These are phyloP conservation scores for Paracoccidioides brasiliensis DNA, from an alignment of 2,329 filamentous ascomycete species.

Conservation along the genomic window DNA sequence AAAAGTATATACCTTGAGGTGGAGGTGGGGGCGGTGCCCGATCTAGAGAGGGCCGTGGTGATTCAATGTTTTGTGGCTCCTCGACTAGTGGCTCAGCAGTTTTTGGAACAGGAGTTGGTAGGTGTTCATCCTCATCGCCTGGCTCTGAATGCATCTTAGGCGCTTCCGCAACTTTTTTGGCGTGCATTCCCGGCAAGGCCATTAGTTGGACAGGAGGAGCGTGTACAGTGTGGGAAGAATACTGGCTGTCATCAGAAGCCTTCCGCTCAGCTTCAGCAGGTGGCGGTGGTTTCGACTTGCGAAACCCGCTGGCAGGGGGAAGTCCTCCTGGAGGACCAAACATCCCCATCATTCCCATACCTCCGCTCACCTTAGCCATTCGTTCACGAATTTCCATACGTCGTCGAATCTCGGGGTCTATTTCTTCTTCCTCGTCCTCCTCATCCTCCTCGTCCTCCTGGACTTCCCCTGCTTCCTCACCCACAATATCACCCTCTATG, in stretches of 20 bases:
- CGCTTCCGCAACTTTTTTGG: slow-evolving; percentile 38
- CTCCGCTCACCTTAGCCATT: slow-evolving; percentile 98
- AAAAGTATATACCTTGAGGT: slow-evolving; percentile 37
- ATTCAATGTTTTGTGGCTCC: slow-evolving; percentile 27
- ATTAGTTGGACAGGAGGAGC: slow-evolving; percentile 42
- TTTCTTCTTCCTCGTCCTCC: slow-evolving; percentile 69
- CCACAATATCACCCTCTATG: slow-evolving; percentile 37
- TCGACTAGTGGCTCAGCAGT: slow-evolving; percentile 15
- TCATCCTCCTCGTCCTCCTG: slow-evolving; percentile 47
- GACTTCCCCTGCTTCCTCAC: slow-evolving; percentile 33
- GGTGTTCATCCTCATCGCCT: slow-evolving; percentile 40
- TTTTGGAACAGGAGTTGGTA: slow-evolving; percentile 19
- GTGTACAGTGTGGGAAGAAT: slow-evolving; percentile 16
- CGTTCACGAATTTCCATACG: slow-evolving; percentile 81
- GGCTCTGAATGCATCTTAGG: slow-evolving; percentile 32
- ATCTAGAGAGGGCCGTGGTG: slow-evolving; percentile 27
- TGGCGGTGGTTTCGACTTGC: slow-evolving; percentile 35
- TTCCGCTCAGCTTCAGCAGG: slow-evolving; percentile 21
- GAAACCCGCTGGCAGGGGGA: neutral
- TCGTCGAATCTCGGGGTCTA: slow-evolving; percentile 75
- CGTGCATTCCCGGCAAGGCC: slow-evolving; percentile 50
- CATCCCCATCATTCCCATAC: slow-evolving; percentile 94
- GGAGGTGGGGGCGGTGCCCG: slow-evolving; percentile 31
- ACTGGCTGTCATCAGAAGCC: slow-evolving; percentile 20
- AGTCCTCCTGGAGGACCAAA: slow-evolving; percentile 57